Evolutionary conservation across 345 rosid genomes (phyloP).

Genomic region (Gossypioides kirkii): DNA sequence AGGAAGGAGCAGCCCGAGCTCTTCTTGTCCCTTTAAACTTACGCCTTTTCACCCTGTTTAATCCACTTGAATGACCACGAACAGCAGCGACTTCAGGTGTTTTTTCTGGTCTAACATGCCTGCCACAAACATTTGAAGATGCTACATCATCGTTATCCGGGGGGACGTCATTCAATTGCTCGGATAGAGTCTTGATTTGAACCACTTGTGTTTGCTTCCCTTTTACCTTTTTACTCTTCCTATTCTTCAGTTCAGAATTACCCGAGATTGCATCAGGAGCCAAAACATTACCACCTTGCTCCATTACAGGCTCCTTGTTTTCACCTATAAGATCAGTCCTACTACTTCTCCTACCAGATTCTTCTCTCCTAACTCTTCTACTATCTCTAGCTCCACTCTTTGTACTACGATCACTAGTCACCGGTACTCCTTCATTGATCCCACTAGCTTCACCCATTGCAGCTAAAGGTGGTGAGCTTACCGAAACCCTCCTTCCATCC

Average conservation of each 20-base stretch:
- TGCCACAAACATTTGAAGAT: conserved; percentile 51
- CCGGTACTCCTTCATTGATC: conserved; percentile 23
- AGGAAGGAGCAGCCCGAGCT: conserved; percentile 30
- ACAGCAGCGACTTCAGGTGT: conserved; percentile 31
- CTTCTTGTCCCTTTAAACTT: conserved; percentile 64
- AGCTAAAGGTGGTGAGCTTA: conserved; percentile 49
- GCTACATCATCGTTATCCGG: conserved; percentile 65
- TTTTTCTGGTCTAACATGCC: conserved; percentile 29
- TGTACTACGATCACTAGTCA: conserved; percentile 44
- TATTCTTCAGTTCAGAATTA: conserved; percentile 43
- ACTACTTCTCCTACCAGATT: conserved; percentile 45
- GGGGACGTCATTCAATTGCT: conserved; percentile 56
- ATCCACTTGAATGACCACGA: conserved; percentile 36
- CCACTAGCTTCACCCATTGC: conserved; percentile 45
- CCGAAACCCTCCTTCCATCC: conserved; percentile 55
- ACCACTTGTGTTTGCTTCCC: conserved; percentile 45
- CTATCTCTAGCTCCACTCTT: conserved; percentile 47
- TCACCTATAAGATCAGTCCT: conserved; percentile 35
- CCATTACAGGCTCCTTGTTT: conserved; percentile 29
- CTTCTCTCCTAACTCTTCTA: conserved; percentile 69
- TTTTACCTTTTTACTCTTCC: conserved; percentile 39
- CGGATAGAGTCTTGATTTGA: conserved; percentile 56
- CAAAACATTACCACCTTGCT: conserved; percentile 34
- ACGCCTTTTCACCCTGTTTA: conserved; percentile 49
- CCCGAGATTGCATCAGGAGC: conserved; percentile 41